Evolutionary conservation across 2,329 filamentous ascomycete species (phyloP), one percentile per base, ranked within the genome.

Genomic region (Aspergillus sp.): DNA sequence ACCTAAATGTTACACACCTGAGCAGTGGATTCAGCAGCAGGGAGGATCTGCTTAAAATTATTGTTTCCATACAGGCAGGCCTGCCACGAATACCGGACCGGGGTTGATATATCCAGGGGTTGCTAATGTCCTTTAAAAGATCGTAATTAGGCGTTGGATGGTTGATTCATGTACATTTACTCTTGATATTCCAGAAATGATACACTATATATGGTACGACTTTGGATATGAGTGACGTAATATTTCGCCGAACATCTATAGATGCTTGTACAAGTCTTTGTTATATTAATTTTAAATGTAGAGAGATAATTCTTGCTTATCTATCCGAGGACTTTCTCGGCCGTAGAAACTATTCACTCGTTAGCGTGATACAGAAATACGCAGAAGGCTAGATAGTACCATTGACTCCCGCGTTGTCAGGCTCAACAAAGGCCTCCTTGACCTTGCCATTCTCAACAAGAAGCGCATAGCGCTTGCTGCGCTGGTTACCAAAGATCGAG

Each of bases 1-100:
- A 56, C 91, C 92, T 27, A 96, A 92, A 77, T 96, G 93, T 74
- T 89, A 92, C 79, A 97, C 93, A 8, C 90, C 91, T 0, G 90
- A 92, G 68, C 91, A 97, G 79, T 96, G 89, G 77, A 86, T 85
- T 75, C 84, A 89, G 75, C 82, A 83, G 62, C 71, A 76, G 64
- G 60, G 56, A 24, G 60, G 56, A 24, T 52, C 49, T 47, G 11
- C 49, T 51, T 57, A 53, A 27, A 17, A 37, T 15, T 7, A 20
- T 37, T 40, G 13, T 24, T 40, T 50, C 22, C 47, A 34, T 46
- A 48, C 5, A 27, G 19, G 20, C 19, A 37, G 41, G 1, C 34
- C 13, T 37, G 17, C 37, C 42, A 17, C 37, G 5, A n/a, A 41
- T 45, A 5, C 17, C 12, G 50, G 44, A 17, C n/a, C 11, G 48